These are phyloP conservation scores for Citrus maxima DNA, from an alignment of 345 rosid species.

Conservation along the genomic window DNA sequence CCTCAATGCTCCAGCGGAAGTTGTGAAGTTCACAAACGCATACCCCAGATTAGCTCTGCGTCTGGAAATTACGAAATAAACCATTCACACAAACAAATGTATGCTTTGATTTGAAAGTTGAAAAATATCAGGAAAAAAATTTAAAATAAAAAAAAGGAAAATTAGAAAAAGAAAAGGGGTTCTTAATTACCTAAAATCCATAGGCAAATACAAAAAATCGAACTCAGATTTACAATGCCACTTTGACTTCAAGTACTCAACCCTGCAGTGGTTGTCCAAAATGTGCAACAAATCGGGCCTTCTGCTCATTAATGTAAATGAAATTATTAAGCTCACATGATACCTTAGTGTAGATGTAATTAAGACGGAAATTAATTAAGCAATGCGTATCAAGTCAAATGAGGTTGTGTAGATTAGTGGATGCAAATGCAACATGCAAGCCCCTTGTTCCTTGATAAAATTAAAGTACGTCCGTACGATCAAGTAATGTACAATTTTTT, in stretches of 20 bases:
- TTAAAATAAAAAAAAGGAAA: too few relatives aligned
- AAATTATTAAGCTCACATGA: too few relatives aligned
- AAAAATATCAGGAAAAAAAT: not conserved
- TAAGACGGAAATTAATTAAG: too few relatives aligned
- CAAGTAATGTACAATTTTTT: too few relatives aligned
- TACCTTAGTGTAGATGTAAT: too few relatives aligned
- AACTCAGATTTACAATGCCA: slow-evolving; percentile 24
- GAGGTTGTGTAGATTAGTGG: too few relatives aligned
- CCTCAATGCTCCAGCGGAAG: slow-evolving; percentile 24
- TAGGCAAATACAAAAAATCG: slow-evolving; percentile 54
- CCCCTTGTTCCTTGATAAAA: too few relatives aligned
- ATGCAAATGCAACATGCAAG: too few relatives aligned
- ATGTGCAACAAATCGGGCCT: slow-evolving; percentile 29
- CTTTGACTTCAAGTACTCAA: slow-evolving; percentile 15
- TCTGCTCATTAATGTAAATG: slow-evolving; percentile 15
- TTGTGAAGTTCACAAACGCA: slow-evolving; percentile 61
- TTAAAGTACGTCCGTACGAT: too few relatives aligned
- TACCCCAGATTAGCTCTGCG: slow-evolving; percentile 38
- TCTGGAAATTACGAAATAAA: not conserved
- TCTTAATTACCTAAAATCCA: slow-evolving; percentile 46
- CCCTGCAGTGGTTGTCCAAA: slow-evolving; percentile 36
- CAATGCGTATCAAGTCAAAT: too few relatives aligned
- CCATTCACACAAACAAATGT: not conserved
- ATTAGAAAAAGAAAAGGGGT: too few relatives aligned
- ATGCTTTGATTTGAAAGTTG: too few relatives aligned